Evolutionary conservation across 2,329 filamentous ascomycete species (phyloP).

Genomic region (Corinectria fuckeliana): DNA sequence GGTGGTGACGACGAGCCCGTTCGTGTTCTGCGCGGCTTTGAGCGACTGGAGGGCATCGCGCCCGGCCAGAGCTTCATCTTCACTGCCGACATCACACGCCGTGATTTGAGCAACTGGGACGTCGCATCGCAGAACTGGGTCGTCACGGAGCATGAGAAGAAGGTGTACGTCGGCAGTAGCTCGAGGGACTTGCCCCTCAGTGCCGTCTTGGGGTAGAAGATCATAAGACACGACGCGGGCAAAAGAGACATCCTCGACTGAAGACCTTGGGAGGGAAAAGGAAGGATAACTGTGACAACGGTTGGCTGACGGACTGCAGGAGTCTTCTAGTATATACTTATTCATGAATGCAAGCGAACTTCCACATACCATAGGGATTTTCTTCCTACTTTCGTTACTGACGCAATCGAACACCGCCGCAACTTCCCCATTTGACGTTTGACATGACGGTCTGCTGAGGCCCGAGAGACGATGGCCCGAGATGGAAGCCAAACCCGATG

Average conservation of each 20-base stretch:
- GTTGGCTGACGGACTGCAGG: background rate
- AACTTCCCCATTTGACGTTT: background rate
- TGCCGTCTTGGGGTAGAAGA: conserved; percentile 22
- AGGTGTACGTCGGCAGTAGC: conserved; percentile 60
- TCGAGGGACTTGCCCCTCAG: conserved; percentile 60
- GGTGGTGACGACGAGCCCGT: conserved; percentile 77
- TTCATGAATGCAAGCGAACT: conserved; percentile 7
- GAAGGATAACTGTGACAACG: background rate
- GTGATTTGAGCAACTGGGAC: conserved; percentile 91
- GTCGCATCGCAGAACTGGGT: conserved; percentile 83
- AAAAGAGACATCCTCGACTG: background rate
- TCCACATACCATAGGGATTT: background rate
- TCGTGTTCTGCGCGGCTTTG: conserved; percentile 78
- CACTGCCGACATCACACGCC: conserved; percentile 71
- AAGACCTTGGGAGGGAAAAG: background rate
- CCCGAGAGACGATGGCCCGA: background rate
- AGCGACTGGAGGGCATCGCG: conserved; percentile 71
- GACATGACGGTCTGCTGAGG: background rate
- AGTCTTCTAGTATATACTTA: conserved; percentile 7
- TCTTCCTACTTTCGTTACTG: background rate
- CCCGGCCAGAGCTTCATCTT: conserved; percentile 74
- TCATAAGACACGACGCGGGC: background rate
- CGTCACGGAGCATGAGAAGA: conserved; percentile 58
- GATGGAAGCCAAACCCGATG: background rate
- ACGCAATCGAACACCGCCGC: background rate